Percentiles rank a stretch among this genome's conserved stretches.
Conservation (phyloP, 768 basidiomycete species). For the Tremella fuciformis region DNA sequence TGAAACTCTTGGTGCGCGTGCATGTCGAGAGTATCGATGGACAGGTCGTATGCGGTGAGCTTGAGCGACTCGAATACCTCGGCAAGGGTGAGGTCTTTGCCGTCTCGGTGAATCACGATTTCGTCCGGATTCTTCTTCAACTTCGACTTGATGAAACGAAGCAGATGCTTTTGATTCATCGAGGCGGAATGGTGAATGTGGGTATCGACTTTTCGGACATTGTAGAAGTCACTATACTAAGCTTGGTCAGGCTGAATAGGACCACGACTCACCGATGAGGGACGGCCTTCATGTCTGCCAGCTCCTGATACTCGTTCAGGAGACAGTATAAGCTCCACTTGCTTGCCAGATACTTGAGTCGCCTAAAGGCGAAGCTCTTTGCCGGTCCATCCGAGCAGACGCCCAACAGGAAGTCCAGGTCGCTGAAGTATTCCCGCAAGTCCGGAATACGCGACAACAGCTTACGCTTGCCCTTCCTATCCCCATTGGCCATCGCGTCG, state of each 20-base stretch:
- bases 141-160: conserved; percentile 93
- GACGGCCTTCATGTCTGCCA: conserved; percentile 92
- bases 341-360: conserved; percentile 84
- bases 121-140: conserved; percentile 57
- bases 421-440: conserved; percentile 91
- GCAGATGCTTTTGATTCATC: conserved; percentile 98
- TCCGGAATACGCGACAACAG: conserved; percentile 38
- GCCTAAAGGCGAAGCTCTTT: conserved; percentile 88
- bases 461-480: conserved; percentile 16
- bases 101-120: conserved; percentile 92
- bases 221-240: conserved; percentile 89
- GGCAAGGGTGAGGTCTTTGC: conserved; percentile 72
- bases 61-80: conserved; percentile 97
- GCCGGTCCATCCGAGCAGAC: conserved; percentile 94
- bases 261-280: conserved; percentile 66
- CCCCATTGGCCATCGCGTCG: neutral
- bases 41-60: conserved; percentile 92
- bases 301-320: conserved; percentile 87
- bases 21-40: conserved; percentile 99
- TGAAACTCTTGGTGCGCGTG: conserved; percentile 98
- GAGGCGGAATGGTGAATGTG: conserved; percentile 98
- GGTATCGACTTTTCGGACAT: conserved; percentile 95
- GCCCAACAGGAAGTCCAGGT: conserved; percentile 83
- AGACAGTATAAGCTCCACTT: conserved; percentile 93
- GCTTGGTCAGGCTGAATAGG: neutral